Evolutionary conservation across 768 basidiomycete genomes (phyloP).

Genomic region (Mycena albidolilacea): DNA sequence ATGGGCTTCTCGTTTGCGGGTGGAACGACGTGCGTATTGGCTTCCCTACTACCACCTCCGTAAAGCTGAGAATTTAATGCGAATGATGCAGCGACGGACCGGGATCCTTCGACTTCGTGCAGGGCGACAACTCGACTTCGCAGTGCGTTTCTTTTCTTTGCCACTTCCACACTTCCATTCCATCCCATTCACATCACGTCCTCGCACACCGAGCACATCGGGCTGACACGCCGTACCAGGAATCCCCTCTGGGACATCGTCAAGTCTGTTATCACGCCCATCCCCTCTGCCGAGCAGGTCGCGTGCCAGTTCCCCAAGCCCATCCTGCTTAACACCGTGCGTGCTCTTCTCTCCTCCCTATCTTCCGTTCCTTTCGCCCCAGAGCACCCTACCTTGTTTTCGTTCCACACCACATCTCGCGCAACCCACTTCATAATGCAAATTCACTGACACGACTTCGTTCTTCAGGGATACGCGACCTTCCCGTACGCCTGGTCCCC

Average conservation of each 20-base stretch:
- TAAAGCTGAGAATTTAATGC: too few species aligned
- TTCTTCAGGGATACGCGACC: constrained; percentile 71
- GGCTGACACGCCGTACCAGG: not conserved
- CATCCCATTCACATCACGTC: too few species aligned
- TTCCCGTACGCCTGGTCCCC: constrained; percentile 83
- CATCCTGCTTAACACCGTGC: constrained; percentile 80
- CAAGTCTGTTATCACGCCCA: constrained; percentile 72
- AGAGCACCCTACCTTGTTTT: too few species aligned
- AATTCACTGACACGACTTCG: too few species aligned
- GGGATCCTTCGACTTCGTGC: constrained; percentile 3
- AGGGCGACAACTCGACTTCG: constrained; percentile 2
- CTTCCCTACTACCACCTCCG: too few species aligned
- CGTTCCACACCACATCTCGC: too few species aligned
- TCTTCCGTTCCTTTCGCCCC: too few species aligned
- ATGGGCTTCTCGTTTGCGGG: constrained; percentile 54
- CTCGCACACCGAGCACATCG: too few species aligned
- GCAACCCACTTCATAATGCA: too few species aligned
- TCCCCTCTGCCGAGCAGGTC: constrained; percentile 70
- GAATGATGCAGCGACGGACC: not conserved
- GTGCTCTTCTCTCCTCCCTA: constrained; percentile 34
- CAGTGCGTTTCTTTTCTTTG: not conserved
- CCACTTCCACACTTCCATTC: too few species aligned
- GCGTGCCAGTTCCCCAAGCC: constrained; percentile 86
- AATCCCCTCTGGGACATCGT: constrained; percentile 74
- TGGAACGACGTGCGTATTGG: not conserved